Conservation (phyloP, 2,329 filamentous ascomycete species). For the Xylariaceae sp. region DNA sequence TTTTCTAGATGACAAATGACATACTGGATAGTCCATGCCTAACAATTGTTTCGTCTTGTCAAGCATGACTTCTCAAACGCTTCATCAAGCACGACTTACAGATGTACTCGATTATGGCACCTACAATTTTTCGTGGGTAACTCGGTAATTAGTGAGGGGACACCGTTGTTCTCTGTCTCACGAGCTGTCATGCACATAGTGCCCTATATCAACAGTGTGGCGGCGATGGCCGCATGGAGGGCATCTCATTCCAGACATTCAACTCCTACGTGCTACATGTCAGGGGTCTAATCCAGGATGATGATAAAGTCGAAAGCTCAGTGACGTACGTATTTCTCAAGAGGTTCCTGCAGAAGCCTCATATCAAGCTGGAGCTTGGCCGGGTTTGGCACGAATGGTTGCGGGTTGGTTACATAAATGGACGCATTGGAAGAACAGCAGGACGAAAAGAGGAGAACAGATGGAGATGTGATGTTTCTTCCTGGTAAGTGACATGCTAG, state of each 20-base stretch:
- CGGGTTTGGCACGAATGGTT: slow-evolving; percentile 4
- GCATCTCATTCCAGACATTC: neutral
- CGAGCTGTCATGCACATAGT: neutral
- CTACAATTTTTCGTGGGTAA: no score
- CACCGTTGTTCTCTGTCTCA: neutral
- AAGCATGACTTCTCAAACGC: neutral
- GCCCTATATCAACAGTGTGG: neutral
- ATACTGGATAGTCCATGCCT: no score
- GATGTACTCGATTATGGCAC: neutral
- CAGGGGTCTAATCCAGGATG: neutral
- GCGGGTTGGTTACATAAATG: slow-evolving; percentile 9
- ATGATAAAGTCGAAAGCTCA: no score
- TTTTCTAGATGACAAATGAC: no score
- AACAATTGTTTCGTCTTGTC: neutral
- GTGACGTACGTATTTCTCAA: neutral
- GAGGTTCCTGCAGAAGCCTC: slow-evolving; percentile 16
- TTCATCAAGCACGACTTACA: neutral
- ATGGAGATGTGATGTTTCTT: no score
- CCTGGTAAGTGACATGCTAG: no score
- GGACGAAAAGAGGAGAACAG: neutral
- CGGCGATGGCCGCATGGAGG: neutral
- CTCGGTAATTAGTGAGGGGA: neutral
- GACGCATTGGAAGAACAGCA: slow-evolving; percentile 4
- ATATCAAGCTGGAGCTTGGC: neutral
- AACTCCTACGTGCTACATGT: neutral